Evolutionary conservation across 2,329 filamentous ascomycete species (phyloP), one percentile per base, ranked within the genome.

Genomic region (Fusarium virguliforme): DNA sequence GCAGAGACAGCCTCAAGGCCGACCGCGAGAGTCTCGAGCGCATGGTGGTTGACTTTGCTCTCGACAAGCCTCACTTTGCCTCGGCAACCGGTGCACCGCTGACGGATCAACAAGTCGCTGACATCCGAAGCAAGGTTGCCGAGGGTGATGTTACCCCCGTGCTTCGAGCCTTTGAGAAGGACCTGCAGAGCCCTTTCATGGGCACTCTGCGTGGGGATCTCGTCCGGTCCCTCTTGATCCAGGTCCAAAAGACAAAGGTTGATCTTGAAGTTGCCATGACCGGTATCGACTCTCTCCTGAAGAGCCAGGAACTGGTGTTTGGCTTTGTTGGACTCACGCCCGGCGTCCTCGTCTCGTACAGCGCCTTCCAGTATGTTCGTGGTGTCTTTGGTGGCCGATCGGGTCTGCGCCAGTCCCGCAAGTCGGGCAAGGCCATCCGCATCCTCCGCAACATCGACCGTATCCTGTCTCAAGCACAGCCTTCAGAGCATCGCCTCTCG

Each of bases 181-280:
- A 98, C 74, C 85, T 99, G 43, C 89, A 92, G 58, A 92, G 86
- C 51, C 96, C 96, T 1, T 90, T 99, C 67, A 85, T 91, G 60
- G 95, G 95, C 8, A 93, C 95, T 0, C 82, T 99, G 18, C 89
- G 90, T 32, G 96, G 96, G 10, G 95, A 98, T 75, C 86, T 99
- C 30, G 88, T 98, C 37, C 91, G 95, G 57, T 94, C 95, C 5
- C 88, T 99, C 30, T 86, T 99, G 48, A 98, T 99, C 61, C 96
- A 99, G 79, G 91, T 99, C 38, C 96, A 99, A 78, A 99, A 99
- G 86, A 98, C 96, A 24, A 99, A 99, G 84, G 96, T 99, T 8
- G 96, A 99, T 77, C 90, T 99, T 12, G 96, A 99, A 81, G 91
- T 98, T 67, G 96, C 96, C 13, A 95, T 99, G 83, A 94, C 93